A percentile compares a stretch with the other conserved stretches of the same genome.
Conservation (phyloP, 805 yeast species). For the Candida peoriensis region DNA sequence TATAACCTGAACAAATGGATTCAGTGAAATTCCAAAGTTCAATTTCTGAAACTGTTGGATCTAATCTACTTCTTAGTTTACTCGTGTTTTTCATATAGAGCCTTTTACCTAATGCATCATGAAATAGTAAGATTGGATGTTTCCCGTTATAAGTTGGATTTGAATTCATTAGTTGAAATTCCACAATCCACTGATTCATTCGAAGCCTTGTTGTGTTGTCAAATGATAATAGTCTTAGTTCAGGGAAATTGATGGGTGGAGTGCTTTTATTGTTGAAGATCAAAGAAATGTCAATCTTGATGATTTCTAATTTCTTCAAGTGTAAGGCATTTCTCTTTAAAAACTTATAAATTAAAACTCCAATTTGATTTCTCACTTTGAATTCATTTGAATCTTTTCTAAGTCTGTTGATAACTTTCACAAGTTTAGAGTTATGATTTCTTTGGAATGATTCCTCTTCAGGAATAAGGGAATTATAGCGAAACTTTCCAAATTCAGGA, state of each 20-base stretch:
- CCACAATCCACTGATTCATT: conserved; percentile 16
- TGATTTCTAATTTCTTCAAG: conserved; percentile 16
- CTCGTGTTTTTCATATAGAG: conserved; percentile 9
- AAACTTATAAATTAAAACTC: conserved; percentile 5
- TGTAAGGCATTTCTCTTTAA: not conserved
- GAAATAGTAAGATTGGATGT: conserved; percentile 13
- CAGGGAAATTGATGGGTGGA: conserved; percentile 11
- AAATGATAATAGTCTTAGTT: conserved; percentile 20
- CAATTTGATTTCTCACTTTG: conserved; percentile 1
- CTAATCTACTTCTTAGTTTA: not conserved
- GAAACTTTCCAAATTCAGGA: conserved; percentile 9
- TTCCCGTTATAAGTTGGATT: conserved; percentile 8
- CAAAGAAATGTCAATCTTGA: conserved; percentile 16
- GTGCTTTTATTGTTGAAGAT: conserved; percentile 9
- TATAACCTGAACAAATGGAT: conserved; percentile 5
- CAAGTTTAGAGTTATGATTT: not conserved
- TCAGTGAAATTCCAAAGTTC: conserved; percentile 6
- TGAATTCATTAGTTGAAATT: conserved; percentile 13
- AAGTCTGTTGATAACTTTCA: not conserved
- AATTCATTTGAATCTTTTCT: not conserved
- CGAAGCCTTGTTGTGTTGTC: conserved; percentile 21
- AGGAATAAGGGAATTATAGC: not conserved
- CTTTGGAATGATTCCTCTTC: conserved; percentile 5
- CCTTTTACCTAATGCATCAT: conserved; percentile 15
- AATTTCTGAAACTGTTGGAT: conserved; percentile 3